Evolutionary conservation across 257 asterid species (phyloP).

Genomic region (Lycium ferocissimum): DNA sequence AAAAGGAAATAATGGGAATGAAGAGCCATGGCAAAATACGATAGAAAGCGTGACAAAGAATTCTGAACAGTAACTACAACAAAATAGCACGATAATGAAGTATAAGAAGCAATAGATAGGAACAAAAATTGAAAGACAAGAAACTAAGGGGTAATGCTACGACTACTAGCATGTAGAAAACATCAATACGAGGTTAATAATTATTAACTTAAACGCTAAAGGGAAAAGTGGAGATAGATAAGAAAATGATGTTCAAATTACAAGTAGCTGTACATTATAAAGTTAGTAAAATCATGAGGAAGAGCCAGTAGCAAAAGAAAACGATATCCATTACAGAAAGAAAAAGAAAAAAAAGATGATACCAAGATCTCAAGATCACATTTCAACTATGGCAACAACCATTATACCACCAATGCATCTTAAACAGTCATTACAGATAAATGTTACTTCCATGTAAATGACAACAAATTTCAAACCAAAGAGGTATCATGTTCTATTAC

Average conservation of each 20-base stretch:
- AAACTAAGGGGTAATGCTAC: too few relatives aligned
- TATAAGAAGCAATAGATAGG: too few relatives aligned
- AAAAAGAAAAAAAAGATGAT: not conserved
- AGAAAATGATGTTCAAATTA: constrained; percentile 13
- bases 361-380: not conserved
- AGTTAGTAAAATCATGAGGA: not conserved
- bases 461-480: not conserved
- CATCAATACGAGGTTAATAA: not conserved
- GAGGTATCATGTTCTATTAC: not conserved
- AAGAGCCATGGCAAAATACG: too few relatives aligned
- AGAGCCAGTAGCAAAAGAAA: not conserved
- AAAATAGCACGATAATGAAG: too few relatives aligned
- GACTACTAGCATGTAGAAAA: too few relatives aligned
- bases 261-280: not conserved
- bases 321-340: not conserved
- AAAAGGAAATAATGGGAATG: too few relatives aligned
- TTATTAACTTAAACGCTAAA: not conserved
- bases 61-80: too few relatives aligned
- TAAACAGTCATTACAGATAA: not conserved
- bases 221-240: not conserved
- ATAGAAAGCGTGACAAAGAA: too few relatives aligned
- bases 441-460: not conserved
- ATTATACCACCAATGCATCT: not conserved
- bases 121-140: too few relatives aligned
- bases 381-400: not conserved